These are phyloP conservation scores for Tympanopsis confertula DNA, from an alignment of 2,329 filamentous ascomycete genomes.

Conservation along the genomic window DNA sequence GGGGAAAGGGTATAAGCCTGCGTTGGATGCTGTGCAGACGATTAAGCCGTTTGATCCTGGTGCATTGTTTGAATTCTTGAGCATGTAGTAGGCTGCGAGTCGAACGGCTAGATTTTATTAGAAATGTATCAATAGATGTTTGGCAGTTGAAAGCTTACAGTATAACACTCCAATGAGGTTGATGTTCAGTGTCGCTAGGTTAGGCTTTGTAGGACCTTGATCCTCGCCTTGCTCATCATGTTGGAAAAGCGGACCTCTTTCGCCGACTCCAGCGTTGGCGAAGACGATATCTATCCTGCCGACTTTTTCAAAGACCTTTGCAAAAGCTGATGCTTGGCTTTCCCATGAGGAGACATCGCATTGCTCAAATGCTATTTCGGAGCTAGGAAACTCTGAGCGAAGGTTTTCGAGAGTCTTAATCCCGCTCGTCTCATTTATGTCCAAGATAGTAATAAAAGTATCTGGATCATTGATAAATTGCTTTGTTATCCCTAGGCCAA, in stretches of 20 bases:
- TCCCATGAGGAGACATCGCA: conserved; percentile 21
- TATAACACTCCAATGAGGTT: conserved; percentile 27
- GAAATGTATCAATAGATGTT: not conserved
- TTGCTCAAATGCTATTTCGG: conserved; percentile 13
- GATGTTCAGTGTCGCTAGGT: conserved; percentile 20
- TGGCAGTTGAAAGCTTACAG: conserved; percentile 18
- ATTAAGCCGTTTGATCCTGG: conserved; percentile 26
- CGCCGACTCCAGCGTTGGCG: conserved; percentile 35
- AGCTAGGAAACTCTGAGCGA: conserved; percentile 11
- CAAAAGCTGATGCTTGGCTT: conserved; percentile 19
- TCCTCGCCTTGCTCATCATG: conserved; percentile 20
- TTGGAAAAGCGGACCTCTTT: conserved; percentile 17
- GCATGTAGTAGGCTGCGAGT: conserved; percentile 35
- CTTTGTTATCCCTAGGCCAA: conserved; percentile 19
- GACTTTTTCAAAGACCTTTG: conserved; percentile 14
- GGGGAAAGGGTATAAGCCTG: conserved; percentile 37
- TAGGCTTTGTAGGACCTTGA: conserved; percentile 18
- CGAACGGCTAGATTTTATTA: conserved; percentile 26
- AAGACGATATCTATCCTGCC: conserved; percentile 32
- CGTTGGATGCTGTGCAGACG: conserved; percentile 40
- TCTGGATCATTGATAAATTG: conserved; percentile 15
- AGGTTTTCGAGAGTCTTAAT: conserved; percentile 9
- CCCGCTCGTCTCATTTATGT: not conserved
- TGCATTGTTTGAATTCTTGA: conserved; percentile 19
- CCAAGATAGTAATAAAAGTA: conserved; percentile 11